Conservation (phyloP, 768 basidiomycete species). For the Mycena maculata region DNA sequence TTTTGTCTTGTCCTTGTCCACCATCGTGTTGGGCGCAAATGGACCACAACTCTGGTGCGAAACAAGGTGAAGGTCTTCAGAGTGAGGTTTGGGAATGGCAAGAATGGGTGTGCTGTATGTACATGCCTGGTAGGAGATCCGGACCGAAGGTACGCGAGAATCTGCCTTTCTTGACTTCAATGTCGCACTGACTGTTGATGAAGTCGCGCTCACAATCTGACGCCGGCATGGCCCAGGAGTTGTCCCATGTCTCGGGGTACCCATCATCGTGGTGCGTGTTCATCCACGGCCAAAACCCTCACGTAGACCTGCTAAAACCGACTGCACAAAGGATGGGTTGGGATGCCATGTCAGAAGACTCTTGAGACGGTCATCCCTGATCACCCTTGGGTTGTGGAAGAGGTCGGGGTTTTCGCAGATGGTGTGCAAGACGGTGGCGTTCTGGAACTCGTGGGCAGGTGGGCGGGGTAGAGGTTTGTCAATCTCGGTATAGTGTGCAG, state of each 20-base stretch:
- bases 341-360: background rate
- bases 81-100: constrained; percentile 44
- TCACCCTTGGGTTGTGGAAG: background rate
- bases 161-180: constrained; percentile 31
- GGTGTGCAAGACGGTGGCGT: background rate
- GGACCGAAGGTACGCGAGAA: constrained; percentile 41
- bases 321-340: background rate
- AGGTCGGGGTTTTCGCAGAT: background rate
- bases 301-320: background rate
- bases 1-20: background rate
- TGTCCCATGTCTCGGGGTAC: background rate
- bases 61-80: constrained; percentile 41
- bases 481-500: constrained; percentile 2
- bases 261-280: background rate
- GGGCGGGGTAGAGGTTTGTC: background rate
- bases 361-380: background rate
- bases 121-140: constrained; percentile 43
- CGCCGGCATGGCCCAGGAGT: background rate
- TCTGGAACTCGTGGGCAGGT: background rate
- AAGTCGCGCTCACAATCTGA: constrained; percentile 25
- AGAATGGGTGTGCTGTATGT: constrained; percentile 39
- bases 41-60: constrained; percentile 44
- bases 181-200: constrained; percentile 29
- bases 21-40: constrained; percentile 41
- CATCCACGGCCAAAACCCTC: background rate